These are phyloP conservation scores for Pestalotiopsis sp. DNA, from an alignment of 2,329 filamentous ascomycete species.

Conservation along the genomic window DNA sequence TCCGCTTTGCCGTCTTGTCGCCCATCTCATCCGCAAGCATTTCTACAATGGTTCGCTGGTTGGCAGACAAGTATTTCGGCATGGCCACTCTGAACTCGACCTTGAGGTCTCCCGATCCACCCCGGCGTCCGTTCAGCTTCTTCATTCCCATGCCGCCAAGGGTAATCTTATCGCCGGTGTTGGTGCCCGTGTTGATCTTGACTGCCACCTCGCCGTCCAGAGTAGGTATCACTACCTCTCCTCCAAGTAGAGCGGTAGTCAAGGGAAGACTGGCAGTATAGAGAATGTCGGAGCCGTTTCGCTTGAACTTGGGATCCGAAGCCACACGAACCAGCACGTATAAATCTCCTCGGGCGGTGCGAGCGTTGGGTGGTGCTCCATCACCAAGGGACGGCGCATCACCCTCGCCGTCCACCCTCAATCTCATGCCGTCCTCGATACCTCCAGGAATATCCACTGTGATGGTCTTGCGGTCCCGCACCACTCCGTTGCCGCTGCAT, in stretches of 20 bases:
- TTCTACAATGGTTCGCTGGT: constrained; percentile 90
- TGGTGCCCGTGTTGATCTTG: constrained; percentile 87
- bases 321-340: constrained; percentile 89
- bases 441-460: constrained; percentile 91
- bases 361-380: constrained; percentile 60
- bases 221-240: constrained; percentile 86
- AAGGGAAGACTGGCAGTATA: constrained; percentile 90
- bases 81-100: constrained; percentile 95
- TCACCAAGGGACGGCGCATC: constrained; percentile 80
- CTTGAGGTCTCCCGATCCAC: constrained; percentile 75
- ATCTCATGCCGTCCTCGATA: constrained; percentile 93
- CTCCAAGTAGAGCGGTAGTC: constrained; percentile 89
- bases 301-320: constrained; percentile 86
- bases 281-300: constrained; percentile 84
- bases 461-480: constrained; percentile 79
- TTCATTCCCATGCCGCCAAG: constrained; percentile 93
- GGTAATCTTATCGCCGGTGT: constrained; percentile 88
- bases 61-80: constrained; percentile 90
- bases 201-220: constrained; percentile 88
- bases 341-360: constrained; percentile 78
- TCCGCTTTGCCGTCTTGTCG: constrained; percentile 85
- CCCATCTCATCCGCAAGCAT: constrained; percentile 96
- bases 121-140: constrained; percentile 68
- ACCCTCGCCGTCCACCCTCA: constrained; percentile 82
- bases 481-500: constrained; percentile 81